Percentiles rank a stretch among this genome's conserved stretches.
Conservation (phyloP, 139 green algal genomes). For the Bryopsis sp. region DNA sequence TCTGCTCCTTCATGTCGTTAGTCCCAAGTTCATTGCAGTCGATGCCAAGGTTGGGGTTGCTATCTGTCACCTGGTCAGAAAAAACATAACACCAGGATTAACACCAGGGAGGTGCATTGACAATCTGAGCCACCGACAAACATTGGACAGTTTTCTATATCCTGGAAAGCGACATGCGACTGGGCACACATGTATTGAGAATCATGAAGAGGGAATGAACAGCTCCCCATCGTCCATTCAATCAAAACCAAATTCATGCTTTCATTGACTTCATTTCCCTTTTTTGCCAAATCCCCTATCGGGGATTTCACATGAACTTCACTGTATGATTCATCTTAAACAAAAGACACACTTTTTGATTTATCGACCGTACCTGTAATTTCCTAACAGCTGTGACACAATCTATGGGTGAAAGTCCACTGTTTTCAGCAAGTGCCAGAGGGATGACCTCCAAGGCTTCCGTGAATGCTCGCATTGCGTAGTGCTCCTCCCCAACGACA, state of each 20-base stretch:
- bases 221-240: no score
- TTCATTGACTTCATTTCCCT: no score
- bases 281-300: no score
- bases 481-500: constrained; percentile 82
- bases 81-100: no score
- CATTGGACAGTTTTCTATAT: no score
- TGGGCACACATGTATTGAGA: no score
- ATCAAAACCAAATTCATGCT: no score
- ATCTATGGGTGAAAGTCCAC: constrained; percentile 85
- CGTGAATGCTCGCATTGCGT: constrained; percentile 94
- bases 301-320: no score
- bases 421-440: constrained; percentile 93
- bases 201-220: no score
- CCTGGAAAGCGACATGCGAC: no score
- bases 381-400: constrained; percentile 78
- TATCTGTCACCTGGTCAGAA: constrained; percentile 74
- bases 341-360: no score
- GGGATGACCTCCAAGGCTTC: constrained; percentile 88
- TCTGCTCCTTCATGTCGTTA: constrained; percentile 96
- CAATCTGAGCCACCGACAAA: constrained; percentile 33
- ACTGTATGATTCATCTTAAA: constrained; percentile 15
- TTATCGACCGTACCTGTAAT: constrained; percentile 35
- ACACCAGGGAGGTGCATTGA: constrained; percentile 48
- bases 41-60: constrained; percentile 88
- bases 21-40: constrained; percentile 96